Evolutionary conservation across 129 eudicot species (phyloP).

Genomic region (Cynara cardunculus): DNA sequence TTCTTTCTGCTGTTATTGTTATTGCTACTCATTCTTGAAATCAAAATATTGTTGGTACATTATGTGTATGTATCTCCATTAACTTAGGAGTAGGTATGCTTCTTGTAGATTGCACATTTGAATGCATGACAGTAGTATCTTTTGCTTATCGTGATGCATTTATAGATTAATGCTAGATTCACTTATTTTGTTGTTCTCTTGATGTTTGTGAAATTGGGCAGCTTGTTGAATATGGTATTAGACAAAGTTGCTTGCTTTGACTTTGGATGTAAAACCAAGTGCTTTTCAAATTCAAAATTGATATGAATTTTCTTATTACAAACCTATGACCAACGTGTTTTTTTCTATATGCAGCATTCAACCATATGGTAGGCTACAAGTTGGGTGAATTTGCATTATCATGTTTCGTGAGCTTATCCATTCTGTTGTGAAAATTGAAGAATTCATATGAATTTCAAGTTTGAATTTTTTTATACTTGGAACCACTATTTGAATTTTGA

Average conservation of each 20-base stretch:
- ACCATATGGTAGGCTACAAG: not conserved
- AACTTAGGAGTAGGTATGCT: not conserved
- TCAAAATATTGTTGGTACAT: not conserved
- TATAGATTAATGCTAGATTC: not conserved
- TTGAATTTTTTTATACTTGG: not conserved
- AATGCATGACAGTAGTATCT: not conserved
- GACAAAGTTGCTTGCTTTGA: not conserved
- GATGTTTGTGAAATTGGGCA: not conserved
- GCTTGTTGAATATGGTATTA: not conserved
- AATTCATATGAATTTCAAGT: not conserved
- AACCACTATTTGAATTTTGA: not conserved
- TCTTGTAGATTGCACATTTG: not conserved
- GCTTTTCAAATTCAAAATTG: not conserved
- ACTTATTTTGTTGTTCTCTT: not conserved
- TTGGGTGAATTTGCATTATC: not conserved
- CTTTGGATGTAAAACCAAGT: not conserved
- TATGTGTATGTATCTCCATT: not conserved
- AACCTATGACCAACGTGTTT: not conserved
- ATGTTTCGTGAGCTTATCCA: not conserved
- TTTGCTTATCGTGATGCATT: not conserved
- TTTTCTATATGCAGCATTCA: not conserved
- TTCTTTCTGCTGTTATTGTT: not conserved
- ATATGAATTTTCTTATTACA: conserved; percentile 1
- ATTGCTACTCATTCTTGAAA: not conserved
- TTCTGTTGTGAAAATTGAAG: not conserved